A percentile compares a stretch with the other conserved stretches of the same genome.
These are phyloP conservation scores for Grammothele lineata DNA, from an alignment of 768 basidiomycete species.

Conservation along the genomic window DNA sequence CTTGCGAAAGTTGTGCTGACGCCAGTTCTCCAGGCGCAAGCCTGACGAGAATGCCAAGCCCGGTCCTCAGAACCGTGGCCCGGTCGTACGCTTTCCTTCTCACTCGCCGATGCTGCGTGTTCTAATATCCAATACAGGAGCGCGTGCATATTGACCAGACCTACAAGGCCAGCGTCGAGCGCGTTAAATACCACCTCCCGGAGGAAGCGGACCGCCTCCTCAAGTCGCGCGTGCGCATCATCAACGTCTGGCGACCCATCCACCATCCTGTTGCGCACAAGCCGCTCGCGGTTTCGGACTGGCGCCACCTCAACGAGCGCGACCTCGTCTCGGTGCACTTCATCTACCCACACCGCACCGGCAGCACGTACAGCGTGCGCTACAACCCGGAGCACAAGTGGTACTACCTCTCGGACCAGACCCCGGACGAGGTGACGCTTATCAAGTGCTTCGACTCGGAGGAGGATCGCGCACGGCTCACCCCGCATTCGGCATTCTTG, in stretches of 20 bases:
- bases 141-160: conserved; percentile 44
- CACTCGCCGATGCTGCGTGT: not conserved
- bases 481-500: conserved; percentile 40
- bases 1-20: not conserved
- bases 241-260: conserved; percentile 44
- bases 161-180: conserved; percentile 27
- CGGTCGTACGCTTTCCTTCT: conserved; percentile 27
- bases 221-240: conserved; percentile 36
- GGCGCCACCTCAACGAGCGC: conserved; percentile 20
- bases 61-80: conserved; percentile 15
- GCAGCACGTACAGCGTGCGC: conserved; percentile 32
- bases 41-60: conserved; percentile 12
- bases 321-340: conserved; percentile 36
- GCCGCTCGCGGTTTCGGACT: conserved; percentile 38
- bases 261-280: conserved; percentile 32
- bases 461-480: conserved; percentile 34
- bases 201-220: conserved; percentile 38
- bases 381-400: conserved; percentile 35
- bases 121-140: conserved; percentile 18
- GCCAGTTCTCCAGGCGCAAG: conserved; percentile 9
- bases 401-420: conserved; percentile 37
- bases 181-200: conserved; percentile 34
- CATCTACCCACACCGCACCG: conserved; percentile 33
- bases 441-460: conserved; percentile 46
- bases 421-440: conserved; percentile 37